Evolutionary conservation across 495 filamentous ascomycete species (phyloP), one percentile per base, ranked within the genome.

Genomic region (Penicillium maclennaniae): DNA sequence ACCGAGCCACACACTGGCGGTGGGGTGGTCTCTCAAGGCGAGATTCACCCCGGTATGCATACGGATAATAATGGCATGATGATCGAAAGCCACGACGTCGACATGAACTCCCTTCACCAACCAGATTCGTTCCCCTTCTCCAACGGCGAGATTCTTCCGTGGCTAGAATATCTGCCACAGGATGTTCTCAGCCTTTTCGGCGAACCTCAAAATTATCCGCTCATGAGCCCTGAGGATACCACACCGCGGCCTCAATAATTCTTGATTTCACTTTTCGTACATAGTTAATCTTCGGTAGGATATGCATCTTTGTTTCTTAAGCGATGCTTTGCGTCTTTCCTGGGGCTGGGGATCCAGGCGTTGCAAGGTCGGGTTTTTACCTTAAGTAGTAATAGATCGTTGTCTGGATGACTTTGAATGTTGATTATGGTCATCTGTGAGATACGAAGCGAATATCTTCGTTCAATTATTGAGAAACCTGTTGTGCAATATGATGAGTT

Each of bases 31-130:
- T 73, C 64, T 56, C 57, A 61, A 43, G 58, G 53, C 21, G 60
- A 69, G 17, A 47, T 69, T 36, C 76, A 78, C 40, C 61, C 73
- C 0, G 66, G 62, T n/a, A 47, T 67, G 0, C 71, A 69, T 27
- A n/a, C 62, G 12, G 60, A 73, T 0, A 62, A 62, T 45, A 76
- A 71, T 58, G 82, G 76, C 66, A 83, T 88, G 55, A 81, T 85
- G 53, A 88, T 89, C 53, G 83, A 88, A 61, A 85, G 78, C 51
- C 84, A 86, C 48, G 86, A 89, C 50, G 77, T 88, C 43, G 83
- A 87, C 60, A 83, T 87, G 78, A 73, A 70, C 7, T 58, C 63
- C 1, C 65, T 77, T 21, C 69, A 75, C 12, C 67, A 75, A 48
- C 71, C 73, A 27, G 68, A 74, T 15, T 61, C 71, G 1, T 67